Percentiles rank a stretch among this genome's conserved stretches.
Conservation (phyloP, 78 protist genomes). For the Dictyostelium brefeldianum region DNA sequence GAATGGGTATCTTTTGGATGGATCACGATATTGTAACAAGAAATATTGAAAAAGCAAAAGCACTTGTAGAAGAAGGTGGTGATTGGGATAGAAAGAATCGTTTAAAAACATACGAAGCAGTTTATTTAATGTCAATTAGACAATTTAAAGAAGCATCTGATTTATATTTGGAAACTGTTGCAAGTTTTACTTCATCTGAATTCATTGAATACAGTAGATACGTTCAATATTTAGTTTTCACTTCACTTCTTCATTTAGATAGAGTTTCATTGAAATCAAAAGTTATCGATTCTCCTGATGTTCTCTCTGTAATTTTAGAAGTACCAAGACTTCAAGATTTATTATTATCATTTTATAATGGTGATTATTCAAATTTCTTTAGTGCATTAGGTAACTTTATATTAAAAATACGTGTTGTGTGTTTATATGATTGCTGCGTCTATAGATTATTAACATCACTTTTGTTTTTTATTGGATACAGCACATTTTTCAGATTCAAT, state of each 20-base stretch:
- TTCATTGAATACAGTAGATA: slow-evolving; percentile 89
- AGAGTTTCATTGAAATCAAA: slow-evolving; percentile 82
- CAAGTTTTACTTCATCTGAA: slow-evolving; percentile 94
- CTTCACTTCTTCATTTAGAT: slow-evolving; percentile 85
- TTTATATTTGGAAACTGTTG: slow-evolving; percentile 90
- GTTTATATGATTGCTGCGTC: too few relatives aligned
- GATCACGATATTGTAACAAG: slow-evolving; percentile 85
- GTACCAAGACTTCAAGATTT: slow-evolving; percentile 62
- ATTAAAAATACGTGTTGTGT: too few relatives aligned
- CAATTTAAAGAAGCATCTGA: slow-evolving; percentile 90
- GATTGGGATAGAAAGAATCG: slow-evolving; percentile 99
- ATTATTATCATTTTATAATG: slow-evolving; percentile 88
- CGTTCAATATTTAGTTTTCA: slow-evolving; percentile 89
- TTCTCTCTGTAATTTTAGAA: slow-evolving; percentile 87
- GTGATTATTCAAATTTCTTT: slow-evolving; percentile 92
- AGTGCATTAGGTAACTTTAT: slow-evolving; percentile 74
- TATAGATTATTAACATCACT: not conserved
- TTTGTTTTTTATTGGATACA: not conserved
- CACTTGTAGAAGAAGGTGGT: slow-evolving; percentile 92
- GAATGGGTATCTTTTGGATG: slow-evolving; percentile 94
- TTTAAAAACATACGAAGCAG: slow-evolving; percentile 96
- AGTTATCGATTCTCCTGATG: slow-evolving; percentile 96
- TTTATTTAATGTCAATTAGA: slow-evolving; percentile 86
- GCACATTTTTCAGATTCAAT: slow-evolving; percentile 86
- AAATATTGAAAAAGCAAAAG: slow-evolving; percentile 89